Evolutionary conservation across 2,329 filamentous ascomycete species (phyloP), one percentile per base, ranked within the genome.

Genomic region (Ustulina deusta): DNA sequence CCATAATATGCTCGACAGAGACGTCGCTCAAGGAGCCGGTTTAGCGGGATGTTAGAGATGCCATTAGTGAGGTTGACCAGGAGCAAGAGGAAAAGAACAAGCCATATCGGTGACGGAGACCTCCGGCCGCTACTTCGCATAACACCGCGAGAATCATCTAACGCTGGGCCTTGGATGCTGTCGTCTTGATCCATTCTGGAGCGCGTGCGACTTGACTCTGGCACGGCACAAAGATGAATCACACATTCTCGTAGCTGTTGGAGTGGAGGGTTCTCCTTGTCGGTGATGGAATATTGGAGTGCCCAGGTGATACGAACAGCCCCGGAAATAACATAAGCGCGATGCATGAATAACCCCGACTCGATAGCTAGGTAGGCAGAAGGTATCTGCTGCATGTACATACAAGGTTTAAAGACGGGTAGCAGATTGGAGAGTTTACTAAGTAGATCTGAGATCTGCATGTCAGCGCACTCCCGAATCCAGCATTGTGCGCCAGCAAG

Each of bases 1-100:
- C 66, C 66, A 71, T 88, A 89, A 73, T 86, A 82, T 22, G 85
- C 83, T 27, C 80, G 76, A 63, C 87, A 89, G 6, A 86, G 77
- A 1, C 83, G 80, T 25, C 78, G 77, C 74, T 86, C 84, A 27
- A 85, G 77, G 6, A 85, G 77, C 22, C 83, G 77, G 60, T 81
- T 85, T 5, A 84, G 76, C 0, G 84, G 83, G 9, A 85, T 78
- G 65, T 83, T 82, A 62, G 84, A 84, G 2, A 86, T 78, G 68
- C 83, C 84, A 69, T 79, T 81, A 1, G 83, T 78, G 6, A 86
- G 79, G 62, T 84, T 84, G 71, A 85, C 80, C 2, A 85, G 77
- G 2, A 84, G 78, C 34, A 85, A 73, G 22, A 85, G 71, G 13
- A 71, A 69, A 2, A 85, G 77, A 6, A 85, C 74, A 0, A 79